These are phyloP conservation scores for Debaryomycetaceae sp. DNA, from an alignment of 1,139 yeast genomes.

Conservation along the genomic window DNA sequence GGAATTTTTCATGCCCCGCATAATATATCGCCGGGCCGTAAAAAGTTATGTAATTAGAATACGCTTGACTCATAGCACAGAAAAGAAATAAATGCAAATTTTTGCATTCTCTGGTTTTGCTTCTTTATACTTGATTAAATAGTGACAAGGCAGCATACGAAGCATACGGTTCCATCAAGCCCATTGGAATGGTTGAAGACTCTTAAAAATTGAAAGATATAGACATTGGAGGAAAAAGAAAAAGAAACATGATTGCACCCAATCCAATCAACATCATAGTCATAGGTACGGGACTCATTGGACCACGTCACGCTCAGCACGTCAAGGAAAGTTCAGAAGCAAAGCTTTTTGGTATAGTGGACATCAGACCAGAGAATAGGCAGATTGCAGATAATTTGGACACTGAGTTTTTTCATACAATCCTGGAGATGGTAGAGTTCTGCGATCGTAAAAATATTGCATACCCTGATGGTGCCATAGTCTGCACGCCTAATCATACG, in stretches of 20 bases:
- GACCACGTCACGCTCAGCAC: slow-evolving; percentile 41
- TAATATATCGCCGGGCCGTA: background rate
- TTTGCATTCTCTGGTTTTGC: background rate
- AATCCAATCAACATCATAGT: slow-evolving; percentile 19
- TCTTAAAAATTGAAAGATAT: no score
- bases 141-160: no score
- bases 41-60: background rate
- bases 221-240: no score
- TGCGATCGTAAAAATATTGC: slow-evolving; percentile 20
- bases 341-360: slow-evolving; percentile 32
- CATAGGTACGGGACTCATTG: slow-evolving; percentile 38
- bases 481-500: slow-evolving; percentile 43
- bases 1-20: background rate
- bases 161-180: no score
- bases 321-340: slow-evolving; percentile 22
- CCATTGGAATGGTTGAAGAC: no score
- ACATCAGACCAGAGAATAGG: slow-evolving; percentile 25
- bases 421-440: slow-evolving; percentile 24
- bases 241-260: slow-evolving; percentile 10
- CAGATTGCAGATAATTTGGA: slow-evolving; percentile 22
- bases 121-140: no score
- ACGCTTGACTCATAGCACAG: background rate
- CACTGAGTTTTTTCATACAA: slow-evolving; percentile 23
- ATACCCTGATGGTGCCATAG: slow-evolving; percentile 41
- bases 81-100: background rate